These are phyloP conservation scores for Thermothelomyces thermophilus DNA, from an alignment of 2,329 filamentous ascomycete species.

Conservation along the genomic window DNA sequence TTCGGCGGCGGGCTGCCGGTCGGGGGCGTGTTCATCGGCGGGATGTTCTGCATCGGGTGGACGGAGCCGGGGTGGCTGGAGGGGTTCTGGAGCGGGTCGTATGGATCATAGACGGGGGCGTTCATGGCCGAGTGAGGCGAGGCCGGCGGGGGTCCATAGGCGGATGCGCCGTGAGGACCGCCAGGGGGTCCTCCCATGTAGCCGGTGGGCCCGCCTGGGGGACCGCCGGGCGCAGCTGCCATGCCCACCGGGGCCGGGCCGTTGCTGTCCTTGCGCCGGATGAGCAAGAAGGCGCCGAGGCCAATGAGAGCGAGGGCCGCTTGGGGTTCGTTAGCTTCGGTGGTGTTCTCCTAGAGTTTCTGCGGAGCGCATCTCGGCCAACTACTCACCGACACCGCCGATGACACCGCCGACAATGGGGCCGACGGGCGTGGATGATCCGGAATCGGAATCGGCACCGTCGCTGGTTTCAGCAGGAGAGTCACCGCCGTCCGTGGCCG, in stretches of 20 bases:
- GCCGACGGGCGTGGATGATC: slow-evolving; percentile 10
- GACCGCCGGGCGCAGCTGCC: no score
- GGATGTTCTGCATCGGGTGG: slow-evolving; percentile 2
- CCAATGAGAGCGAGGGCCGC: slow-evolving; percentile 14
- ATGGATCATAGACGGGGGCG: neutral
- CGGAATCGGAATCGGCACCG: neutral
- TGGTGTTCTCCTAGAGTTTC: no score
- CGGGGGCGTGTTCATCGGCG: no score
- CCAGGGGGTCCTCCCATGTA: slow-evolving; percentile 4
- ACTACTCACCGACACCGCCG: slow-evolving; percentile 18
- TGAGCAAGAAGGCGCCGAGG: slow-evolving; percentile 16
- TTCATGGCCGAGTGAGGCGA: no score
- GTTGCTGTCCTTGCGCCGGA: slow-evolving; percentile 12
- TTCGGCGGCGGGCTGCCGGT: neutral
- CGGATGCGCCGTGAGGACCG: neutral
- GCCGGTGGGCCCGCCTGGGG: neutral
- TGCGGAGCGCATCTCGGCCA: no score
- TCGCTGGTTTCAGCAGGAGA: neutral
- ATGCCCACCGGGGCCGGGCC: neutral
- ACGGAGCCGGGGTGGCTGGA: neutral
- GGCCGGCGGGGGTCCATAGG: no score
- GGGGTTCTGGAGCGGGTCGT: slow-evolving; percentile 2
- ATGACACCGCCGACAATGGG: slow-evolving; percentile 20
- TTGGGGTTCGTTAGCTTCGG: neutral
- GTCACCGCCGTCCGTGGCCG: neutral